A percentile compares a stretch with the other conserved stretches of the same genome.
Evolutionary conservation across 2,329 filamentous ascomycete genomes (phyloP).

Genomic region (Talaromyces sp.): DNA sequence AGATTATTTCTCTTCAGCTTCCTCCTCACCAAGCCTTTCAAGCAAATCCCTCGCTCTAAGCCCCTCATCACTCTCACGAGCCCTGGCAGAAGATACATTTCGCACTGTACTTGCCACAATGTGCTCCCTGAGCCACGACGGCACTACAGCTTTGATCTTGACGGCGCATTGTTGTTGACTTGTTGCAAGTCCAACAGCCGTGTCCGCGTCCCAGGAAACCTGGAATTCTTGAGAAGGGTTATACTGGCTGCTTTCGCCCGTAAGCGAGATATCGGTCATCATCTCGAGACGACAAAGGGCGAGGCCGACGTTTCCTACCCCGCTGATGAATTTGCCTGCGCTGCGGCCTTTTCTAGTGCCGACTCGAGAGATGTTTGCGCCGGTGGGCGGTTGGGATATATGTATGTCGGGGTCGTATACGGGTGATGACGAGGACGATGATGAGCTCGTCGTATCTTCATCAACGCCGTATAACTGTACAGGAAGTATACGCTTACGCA

Average conservation of each 20-base stretch:
- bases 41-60: slow-evolving; percentile 33
- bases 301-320: slow-evolving; percentile 79
- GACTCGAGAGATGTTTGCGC: slow-evolving; percentile 51
- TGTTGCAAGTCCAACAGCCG: slow-evolving; percentile 24
- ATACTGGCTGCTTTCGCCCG: slow-evolving; percentile 60
- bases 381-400: slow-evolving; percentile 30
- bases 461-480: slow-evolving; percentile 62
- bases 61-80: slow-evolving; percentile 22
- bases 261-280: slow-evolving; percentile 76
- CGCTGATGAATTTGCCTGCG: slow-evolving; percentile 73
- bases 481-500: slow-evolving; percentile 83
- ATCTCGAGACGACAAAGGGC: slow-evolving; percentile 81
- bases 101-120: slow-evolving; percentile 35
- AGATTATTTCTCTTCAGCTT: slow-evolving; percentile 15
- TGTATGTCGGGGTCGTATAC: slow-evolving; percentile 28
- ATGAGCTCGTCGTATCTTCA: slow-evolving; percentile 22
- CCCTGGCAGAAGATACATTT: slow-evolving; percentile 21
- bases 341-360: slow-evolving; percentile 55
- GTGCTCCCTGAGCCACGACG: slow-evolving; percentile 61
- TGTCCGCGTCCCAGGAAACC: slow-evolving; percentile 47
- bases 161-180: slow-evolving; percentile 31
- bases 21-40: slow-evolving; percentile 35
- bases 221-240: slow-evolving; percentile 59
- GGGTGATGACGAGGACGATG: slow-evolving; percentile 37
- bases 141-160: slow-evolving; percentile 74